Base-by-base conservation (phyloP, 331 rosid species). In the Dryas integrifolia region DNA sequence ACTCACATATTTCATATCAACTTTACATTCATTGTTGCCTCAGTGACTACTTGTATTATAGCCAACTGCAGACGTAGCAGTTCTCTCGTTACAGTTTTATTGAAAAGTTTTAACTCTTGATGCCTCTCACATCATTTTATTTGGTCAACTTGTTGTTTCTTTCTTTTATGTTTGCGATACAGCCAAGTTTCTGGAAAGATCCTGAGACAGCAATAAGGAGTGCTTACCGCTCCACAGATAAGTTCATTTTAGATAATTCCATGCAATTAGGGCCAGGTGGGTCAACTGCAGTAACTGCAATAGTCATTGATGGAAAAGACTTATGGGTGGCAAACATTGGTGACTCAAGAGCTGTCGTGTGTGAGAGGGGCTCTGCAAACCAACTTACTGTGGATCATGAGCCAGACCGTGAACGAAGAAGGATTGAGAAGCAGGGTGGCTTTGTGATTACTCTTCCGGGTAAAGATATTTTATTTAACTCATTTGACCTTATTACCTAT, bases 211-310 rank as follows among this genome's bases (percentile, higher is more conserved):
- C 78, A 64, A 74, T 74, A 24, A 49, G 30, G 63, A 64, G 52
- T 41, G 78, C 78, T 11, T 74, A 74, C 62, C 13, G 63, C 65
- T 51, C 71, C 64, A 74, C 78, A 11, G 70, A 74, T 74, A 43
- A 74, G 63, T 64, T 55, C 40, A 74, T 74, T 21, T 65, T 74
- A 48, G 56, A 64, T 18, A 43, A 74, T 71, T 63, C 72, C 48
- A 52, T 65, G 38, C 72, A 74, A 43, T 44, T 74, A 39, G 78
- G 78, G 52, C 78, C 65, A 0, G 78, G 78, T 44, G 78, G 78
- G 63, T 74, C 78, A 1, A 74, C 78, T 63, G 78, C 78, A 41
- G 78, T 74, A 49, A 74, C 78, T 53, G 78, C 78, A 40, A 74
- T 74, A 63, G 64, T 74, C 64, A 74, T 74, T 41, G 72, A 74